Evolutionary conservation across 2,329 filamentous ascomycete genomes (phyloP).

Genomic region (Colletotrichum plurivorum): DNA sequence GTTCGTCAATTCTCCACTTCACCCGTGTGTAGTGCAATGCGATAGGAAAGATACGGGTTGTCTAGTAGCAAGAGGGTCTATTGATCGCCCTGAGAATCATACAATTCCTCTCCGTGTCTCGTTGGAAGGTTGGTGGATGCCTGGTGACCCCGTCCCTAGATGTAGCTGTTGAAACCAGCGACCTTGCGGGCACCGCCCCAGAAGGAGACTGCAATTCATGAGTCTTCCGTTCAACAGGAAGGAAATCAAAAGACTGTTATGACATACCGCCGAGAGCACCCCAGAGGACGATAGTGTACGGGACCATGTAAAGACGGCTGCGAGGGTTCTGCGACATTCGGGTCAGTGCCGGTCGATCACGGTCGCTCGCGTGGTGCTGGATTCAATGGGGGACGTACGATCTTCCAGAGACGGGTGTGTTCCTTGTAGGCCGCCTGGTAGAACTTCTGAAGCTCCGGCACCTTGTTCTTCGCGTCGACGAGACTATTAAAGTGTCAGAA

Average conservation of each 20-base stretch:
- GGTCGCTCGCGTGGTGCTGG: not conserved
- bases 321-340: slow-evolving; percentile 68
- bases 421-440: slow-evolving; percentile 81
- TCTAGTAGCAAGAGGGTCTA: slow-evolving; percentile 31
- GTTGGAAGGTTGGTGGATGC: not conserved
- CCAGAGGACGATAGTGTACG: slow-evolving; percentile 77
- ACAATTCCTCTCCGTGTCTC: slow-evolving; percentile 18
- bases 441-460: slow-evolving; percentile 80
- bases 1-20: slow-evolving; percentile 24
- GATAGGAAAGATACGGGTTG: slow-evolving; percentile 7
- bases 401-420: slow-evolving; percentile 81
- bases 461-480: slow-evolving; percentile 82
- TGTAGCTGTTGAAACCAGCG: slow-evolving; percentile 86
- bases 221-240: slow-evolving; percentile 36
- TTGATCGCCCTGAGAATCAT: slow-evolving; percentile 35
- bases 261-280: slow-evolving; percentile 73
- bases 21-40: slow-evolving; percentile 14
- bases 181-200: slow-evolving; percentile 83
- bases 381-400: slow-evolving; percentile 69
- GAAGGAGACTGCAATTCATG: slow-evolving; percentile 62
- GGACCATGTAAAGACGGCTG: slow-evolving; percentile 75
- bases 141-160: slow-evolving; percentile 52
- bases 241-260: not conserved
- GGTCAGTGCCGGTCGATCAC: slow-evolving; percentile 26
- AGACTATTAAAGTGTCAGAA: slow-evolving; percentile 60